Conservation (phyloP, 805 yeast species). For the Kodamaea sagamina region DNA sequence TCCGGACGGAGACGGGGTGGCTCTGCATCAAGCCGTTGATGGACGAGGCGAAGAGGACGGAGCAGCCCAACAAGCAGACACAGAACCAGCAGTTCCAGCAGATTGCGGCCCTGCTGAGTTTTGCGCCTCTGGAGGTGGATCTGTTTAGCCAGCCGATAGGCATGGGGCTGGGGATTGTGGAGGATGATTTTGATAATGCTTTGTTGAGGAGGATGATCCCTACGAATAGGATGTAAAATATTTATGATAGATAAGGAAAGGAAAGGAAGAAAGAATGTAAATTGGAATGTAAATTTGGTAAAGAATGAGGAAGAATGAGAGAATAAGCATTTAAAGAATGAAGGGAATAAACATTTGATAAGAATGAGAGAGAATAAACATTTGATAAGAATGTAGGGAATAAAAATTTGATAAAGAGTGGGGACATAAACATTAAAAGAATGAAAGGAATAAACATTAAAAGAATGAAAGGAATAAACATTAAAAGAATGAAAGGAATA, state of each 20-base stretch:
- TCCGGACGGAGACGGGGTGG: slow-evolving; percentile 74
- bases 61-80: slow-evolving; percentile 12
- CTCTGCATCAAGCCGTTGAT: slow-evolving; percentile 65
- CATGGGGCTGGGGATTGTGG: not conserved
- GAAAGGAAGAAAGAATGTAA: not conserved
- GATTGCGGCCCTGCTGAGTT: slow-evolving; percentile 7
- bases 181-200: slow-evolving; percentile 9
- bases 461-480: too few relatives aligned
- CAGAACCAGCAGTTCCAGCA: slow-evolving; percentile 9
- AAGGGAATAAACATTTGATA: too few relatives aligned
- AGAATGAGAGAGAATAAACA: too few relatives aligned
- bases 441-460: too few relatives aligned
- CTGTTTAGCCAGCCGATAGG: not conserved
- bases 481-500: too few relatives aligned
- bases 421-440: too few relatives aligned
- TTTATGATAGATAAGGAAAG: slow-evolving; percentile 5
- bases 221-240: slow-evolving; percentile 1
- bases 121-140: not conserved
- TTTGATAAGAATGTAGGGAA: too few relatives aligned
- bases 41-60: slow-evolving; percentile 52
- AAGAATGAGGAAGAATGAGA: too few relatives aligned
- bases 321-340: too few relatives aligned
- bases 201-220: slow-evolving; percentile 5
- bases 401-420: too few relatives aligned
- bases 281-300: too few relatives aligned